These are phyloP conservation scores for Ceratocystis huliohia DNA, from an alignment of 2,329 filamentous ascomycete species.

Conservation along the genomic window DNA sequence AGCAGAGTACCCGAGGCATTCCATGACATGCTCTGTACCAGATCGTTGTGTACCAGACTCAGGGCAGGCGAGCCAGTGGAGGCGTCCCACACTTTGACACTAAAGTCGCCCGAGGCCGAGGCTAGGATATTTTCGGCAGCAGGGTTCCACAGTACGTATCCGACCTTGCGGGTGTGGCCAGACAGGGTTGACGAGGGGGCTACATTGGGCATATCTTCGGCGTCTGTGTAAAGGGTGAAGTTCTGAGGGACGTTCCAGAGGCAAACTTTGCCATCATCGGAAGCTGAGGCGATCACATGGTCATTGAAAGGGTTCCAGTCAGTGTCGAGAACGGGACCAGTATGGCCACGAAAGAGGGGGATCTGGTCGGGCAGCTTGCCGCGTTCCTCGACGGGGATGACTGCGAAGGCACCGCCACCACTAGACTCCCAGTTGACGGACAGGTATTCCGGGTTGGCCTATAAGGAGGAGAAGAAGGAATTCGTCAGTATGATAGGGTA, in stretches of 20 bases:
- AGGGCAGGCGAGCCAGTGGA: constrained; percentile 61
- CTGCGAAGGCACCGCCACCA: constrained; percentile 91
- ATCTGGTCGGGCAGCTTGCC: constrained; percentile 87
- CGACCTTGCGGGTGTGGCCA: constrained; percentile 92
- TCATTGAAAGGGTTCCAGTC: constrained; percentile 99
- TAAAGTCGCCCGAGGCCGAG: constrained; percentile 88
- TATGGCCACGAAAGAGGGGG: constrained; percentile 91
- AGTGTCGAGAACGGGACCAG: constrained; percentile 87
- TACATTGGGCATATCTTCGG: constrained; percentile 72
- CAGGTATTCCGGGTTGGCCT: constrained; percentile 92
- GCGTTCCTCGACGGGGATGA: constrained; percentile 79
- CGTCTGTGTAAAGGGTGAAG: constrained; percentile 75
- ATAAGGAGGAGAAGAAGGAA: constrained; percentile 21
- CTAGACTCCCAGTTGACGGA: constrained; percentile 97
- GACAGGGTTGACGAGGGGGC: constrained; percentile 66
- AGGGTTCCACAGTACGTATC: constrained; percentile 95
- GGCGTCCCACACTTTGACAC: constrained; percentile 92
- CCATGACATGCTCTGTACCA: constrained; percentile 93
- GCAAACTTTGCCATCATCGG: constrained; percentile 94
- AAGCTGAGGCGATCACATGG: constrained; percentile 78
- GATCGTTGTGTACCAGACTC: constrained; percentile 73
- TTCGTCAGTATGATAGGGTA: constrained; percentile 1
- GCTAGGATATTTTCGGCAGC: constrained; percentile 90
- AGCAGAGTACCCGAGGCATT: constrained; percentile 77
- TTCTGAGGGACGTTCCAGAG: constrained; percentile 86